Evolutionary conservation across 352 stramenopile species (phyloP).

Genomic region (Hyphochytrium catenoides): DNA sequence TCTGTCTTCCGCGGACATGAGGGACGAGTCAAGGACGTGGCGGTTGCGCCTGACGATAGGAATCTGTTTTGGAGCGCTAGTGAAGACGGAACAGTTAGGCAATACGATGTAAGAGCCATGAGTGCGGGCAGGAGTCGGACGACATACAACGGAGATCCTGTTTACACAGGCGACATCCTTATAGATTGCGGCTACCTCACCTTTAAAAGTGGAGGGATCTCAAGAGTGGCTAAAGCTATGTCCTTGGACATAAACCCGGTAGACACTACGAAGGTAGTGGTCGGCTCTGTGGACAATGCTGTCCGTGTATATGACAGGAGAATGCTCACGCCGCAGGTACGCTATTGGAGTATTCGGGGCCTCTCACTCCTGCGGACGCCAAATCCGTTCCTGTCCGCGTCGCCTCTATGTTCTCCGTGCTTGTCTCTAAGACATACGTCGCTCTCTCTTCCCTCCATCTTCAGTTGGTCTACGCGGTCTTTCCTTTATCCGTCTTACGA

Average conservation of each 20-base stretch:
- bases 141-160: slow-evolving; percentile 12
- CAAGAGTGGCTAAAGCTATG: slow-evolving; percentile 26
- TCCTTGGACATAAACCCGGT: slow-evolving; percentile 35
- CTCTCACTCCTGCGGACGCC: too few relatives aligned
- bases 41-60: slow-evolving; percentile 24
- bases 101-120: slow-evolving; percentile 47
- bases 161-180: slow-evolving; percentile 21
- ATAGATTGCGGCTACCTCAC: slow-evolving; percentile 36
- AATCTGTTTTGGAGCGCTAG: slow-evolving; percentile 58
- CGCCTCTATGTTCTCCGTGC: too few relatives aligned
- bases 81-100: slow-evolving; percentile 53
- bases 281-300: slow-evolving; percentile 51
- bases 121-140: too few relatives aligned
- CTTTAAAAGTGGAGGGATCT: too few relatives aligned
- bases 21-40: slow-evolving; percentile 55
- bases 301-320: slow-evolving; percentile 41
- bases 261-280: slow-evolving; percentile 32
- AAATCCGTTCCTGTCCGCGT: too few relatives aligned
- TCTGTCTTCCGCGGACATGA: slow-evolving; percentile 36
- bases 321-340: slow-evolving; percentile 35
- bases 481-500: too few relatives aligned
- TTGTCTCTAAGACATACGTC: too few relatives aligned
- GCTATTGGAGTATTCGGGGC: too few relatives aligned
- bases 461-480: too few relatives aligned
- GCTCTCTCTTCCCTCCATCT: too few relatives aligned